A percentile compares a stretch with the other conserved stretches of the same genome.
Conservation (phyloP, 169 alveolate genomes). For the Pseudocohnilembus persalinus region DNA sequence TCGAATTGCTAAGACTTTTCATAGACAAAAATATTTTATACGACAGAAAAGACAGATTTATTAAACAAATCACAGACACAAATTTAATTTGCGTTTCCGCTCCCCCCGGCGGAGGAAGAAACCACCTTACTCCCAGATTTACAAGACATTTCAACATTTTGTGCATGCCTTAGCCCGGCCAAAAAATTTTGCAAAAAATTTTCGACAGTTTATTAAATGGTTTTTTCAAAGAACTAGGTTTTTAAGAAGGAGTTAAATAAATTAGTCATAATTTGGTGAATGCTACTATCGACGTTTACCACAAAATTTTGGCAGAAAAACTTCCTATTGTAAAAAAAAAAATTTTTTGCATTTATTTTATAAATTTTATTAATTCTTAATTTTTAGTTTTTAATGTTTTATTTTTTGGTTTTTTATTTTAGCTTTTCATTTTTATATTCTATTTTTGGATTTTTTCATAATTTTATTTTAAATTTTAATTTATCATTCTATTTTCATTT, state of each 20-base stretch:
- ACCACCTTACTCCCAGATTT: slow-evolving; percentile 79
- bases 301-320: slow-evolving; percentile 59
- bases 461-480: too few relatives aligned
- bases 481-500: too few relatives aligned
- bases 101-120: slow-evolving; percentile 94
- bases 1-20: slow-evolving; percentile 82
- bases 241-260: slow-evolving; percentile 75
- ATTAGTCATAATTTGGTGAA: slow-evolving; percentile 69
- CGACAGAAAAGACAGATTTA: slow-evolving; percentile 78
- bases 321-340: too few relatives aligned
- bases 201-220: slow-evolving; percentile 79
- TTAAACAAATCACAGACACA: slow-evolving; percentile 77
- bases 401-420: too few relatives aligned
- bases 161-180: slow-evolving; percentile 79
- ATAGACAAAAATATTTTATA: slow-evolving; percentile 80
- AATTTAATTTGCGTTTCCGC: slow-evolving; percentile 86
- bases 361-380: too few relatives aligned
- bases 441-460: too few relatives aligned
- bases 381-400: too few relatives aligned
- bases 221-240: slow-evolving; percentile 67
- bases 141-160: slow-evolving; percentile 82
- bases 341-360: too few relatives aligned
- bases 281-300: slow-evolving; percentile 72
- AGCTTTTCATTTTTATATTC: too few relatives aligned
- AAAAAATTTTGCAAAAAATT: slow-evolving; percentile 70